Evolutionary conservation across 2,329 filamentous ascomycete species (phyloP).

Genomic region (Diplodia sapinea): DNA sequence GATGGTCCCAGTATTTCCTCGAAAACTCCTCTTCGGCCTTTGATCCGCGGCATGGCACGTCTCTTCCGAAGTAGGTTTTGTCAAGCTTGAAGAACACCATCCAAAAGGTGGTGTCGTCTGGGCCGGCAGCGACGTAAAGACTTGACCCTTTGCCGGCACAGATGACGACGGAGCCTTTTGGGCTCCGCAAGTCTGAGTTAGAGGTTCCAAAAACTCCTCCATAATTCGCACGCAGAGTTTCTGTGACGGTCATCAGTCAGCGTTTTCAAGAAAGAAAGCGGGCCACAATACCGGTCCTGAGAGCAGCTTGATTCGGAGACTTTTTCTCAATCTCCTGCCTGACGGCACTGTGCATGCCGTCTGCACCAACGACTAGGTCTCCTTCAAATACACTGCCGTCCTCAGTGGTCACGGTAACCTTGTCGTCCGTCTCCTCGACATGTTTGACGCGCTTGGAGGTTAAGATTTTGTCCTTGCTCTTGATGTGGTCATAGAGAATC

Average conservation of each 20-base stretch:
- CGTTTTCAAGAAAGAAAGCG: too few species aligned
- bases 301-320: too few species aligned
- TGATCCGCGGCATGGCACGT: constrained; percentile 42
- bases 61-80: constrained; percentile 34
- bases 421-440: neutral
- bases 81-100: constrained; percentile 39
- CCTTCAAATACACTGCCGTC: constrained; percentile 28
- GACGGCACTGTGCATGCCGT: constrained; percentile 28
- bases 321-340: neutral
- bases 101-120: constrained; percentile 36
- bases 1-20: constrained; percentile 37
- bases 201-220: constrained; percentile 17
- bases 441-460: constrained; percentile 30
- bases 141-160: constrained; percentile 32
- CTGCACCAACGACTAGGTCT: constrained; percentile 29
- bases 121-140: constrained; percentile 34
- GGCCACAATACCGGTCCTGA: neutral
- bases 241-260: neutral
- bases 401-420: neutral
- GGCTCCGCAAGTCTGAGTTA: neutral
- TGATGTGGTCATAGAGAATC: constrained; percentile 37
- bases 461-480: constrained; percentile 36
- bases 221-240: neutral
- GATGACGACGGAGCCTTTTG: neutral
- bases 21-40: constrained; percentile 42